These are phyloP conservation scores for Nemania bipapillata DNA, from an alignment of 2,329 filamentous ascomycete species.

Conservation along the genomic window DNA sequence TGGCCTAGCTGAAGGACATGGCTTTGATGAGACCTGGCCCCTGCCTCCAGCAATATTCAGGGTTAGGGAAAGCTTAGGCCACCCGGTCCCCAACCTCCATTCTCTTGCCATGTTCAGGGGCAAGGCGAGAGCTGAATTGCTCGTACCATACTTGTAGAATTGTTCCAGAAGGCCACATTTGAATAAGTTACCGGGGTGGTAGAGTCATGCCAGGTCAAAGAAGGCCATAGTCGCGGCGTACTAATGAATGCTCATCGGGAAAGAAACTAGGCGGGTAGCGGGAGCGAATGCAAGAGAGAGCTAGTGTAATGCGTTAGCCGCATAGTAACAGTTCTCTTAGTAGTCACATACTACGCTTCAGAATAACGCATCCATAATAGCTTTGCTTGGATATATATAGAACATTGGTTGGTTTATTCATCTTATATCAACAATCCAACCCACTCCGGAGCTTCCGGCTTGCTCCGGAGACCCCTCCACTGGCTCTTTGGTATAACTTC, in stretches of 20 bases:
- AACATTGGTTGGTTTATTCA: conserved; percentile 43
- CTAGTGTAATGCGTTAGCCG: background rate
- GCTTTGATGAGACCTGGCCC: background rate
- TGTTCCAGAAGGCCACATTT: conserved; percentile 22
- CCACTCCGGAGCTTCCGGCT: conserved; percentile 29
- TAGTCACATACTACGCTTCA: conserved; percentile 4
- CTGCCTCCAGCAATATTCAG: background rate
- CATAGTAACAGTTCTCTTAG: background rate
- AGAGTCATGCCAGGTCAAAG: background rate
- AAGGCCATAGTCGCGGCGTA: background rate
- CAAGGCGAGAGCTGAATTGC: background rate
- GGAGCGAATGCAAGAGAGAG: background rate
- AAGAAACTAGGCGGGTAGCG: no score
- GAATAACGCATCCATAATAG: background rate
- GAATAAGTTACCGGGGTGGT: no score
- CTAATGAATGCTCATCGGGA: background rate
- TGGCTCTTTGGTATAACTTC: conserved; percentile 42
- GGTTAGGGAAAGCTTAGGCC: conserved; percentile 1
- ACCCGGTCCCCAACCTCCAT: background rate
- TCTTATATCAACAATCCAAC: conserved; percentile 43
- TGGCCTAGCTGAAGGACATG: background rate
- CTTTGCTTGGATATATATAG: conserved; percentile 34
- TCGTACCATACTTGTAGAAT: conserved; percentile 1
- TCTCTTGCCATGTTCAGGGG: background rate
- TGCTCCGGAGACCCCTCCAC: conserved; percentile 30